phyloP scores from a whole-genome alignment of 805 yeast species.

The Wickerhamomyces silvicola region DNA sequence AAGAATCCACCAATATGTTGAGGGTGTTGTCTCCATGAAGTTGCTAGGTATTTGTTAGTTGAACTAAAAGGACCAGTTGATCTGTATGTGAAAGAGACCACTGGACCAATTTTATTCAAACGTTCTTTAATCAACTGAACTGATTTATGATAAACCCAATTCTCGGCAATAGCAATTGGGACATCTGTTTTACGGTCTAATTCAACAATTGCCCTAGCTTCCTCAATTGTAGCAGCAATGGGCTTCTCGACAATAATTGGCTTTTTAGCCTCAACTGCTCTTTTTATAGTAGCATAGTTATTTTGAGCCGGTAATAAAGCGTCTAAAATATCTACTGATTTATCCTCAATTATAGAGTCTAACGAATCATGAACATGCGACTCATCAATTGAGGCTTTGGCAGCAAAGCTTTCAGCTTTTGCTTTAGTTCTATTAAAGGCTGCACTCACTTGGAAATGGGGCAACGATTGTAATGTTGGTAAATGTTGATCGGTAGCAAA shows the following conservation, averaged over 20 bases:
- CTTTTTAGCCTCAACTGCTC: constrained; percentile 67
- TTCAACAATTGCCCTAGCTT: constrained; percentile 74
- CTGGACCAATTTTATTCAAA: constrained; percentile 65
- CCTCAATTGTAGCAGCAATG: constrained; percentile 76
- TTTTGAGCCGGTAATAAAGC: constrained; percentile 85
- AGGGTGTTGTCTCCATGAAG: constrained; percentile 86
- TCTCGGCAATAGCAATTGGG: constrained; percentile 76
- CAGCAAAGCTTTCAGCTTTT: constrained; percentile 79
- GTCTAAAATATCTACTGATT: constrained; percentile 70
- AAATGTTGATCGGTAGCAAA: constrained; percentile 82
- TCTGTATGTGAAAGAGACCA: constrained; percentile 61
- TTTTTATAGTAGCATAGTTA: constrained; percentile 61
- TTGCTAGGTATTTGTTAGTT: constrained; percentile 53
- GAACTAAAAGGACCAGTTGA: constrained; percentile 69
- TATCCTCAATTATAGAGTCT: constrained; percentile 61
- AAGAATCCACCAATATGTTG: constrained; percentile 90
- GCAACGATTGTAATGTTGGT: constrained; percentile 56
- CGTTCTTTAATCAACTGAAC: constrained; percentile 47
- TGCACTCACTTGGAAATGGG: constrained; percentile 52
- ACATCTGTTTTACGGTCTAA: constrained; percentile 54
- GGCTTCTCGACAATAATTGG: constrained; percentile 88
- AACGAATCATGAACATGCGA: constrained; percentile 53
- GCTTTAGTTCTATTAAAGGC: constrained; percentile 78
- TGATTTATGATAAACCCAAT: constrained; percentile 73
- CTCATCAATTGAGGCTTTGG: constrained; percentile 36